Base-by-base conservation (phyloP, 2,329 filamentous ascomycete species). In the Cordyceps pruinosa region DNA sequence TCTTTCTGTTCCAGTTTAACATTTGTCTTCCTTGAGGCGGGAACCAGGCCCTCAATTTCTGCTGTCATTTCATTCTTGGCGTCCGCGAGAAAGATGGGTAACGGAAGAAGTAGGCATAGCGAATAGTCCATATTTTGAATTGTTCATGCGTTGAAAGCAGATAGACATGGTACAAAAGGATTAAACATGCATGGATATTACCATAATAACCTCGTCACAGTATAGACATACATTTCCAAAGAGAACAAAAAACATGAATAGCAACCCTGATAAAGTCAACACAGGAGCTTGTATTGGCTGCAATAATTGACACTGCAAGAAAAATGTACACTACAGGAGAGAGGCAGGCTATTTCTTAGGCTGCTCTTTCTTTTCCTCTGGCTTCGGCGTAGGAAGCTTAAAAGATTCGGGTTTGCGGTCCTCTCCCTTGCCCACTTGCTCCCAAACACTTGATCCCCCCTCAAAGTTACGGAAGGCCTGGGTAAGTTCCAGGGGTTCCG, bases 391-490 rank as follows among this genome's bases (percentile, higher is more conserved):
- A 28, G 95, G 94, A 61, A 99, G 80, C 78, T 96, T 96, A 81
- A 97, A 97, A 70, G 74, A 81, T 68, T 94, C 89, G 28, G 93
- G 93, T 68, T 82, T 96, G 70, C 83, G 82, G 73, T 96, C 85
- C 57, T 84, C 74, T 66, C 93, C 93, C 61, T 82, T 63, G 59
- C 81, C 83, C 61, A 87, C 74, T 63, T 81, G 84, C 77, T 86
- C 84, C 84, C 83, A 86, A 15, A 82, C 82, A 62, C 86, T 85
- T 47, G 85, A 85, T 57, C 91, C 90, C 60, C 92, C 91, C 76
- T 97, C 92, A 69, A 99, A 99, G 78, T 99, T 97, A 66, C 94
- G 86, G 85, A 95, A 99, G 8, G 95, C 94, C 76, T 99, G 94
- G 15, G 94, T 97, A 74, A 99, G 83, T 79, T 99, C 94, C 50